A percentile compares a stretch with the other conserved stretches of the same genome.
These are phyloP conservation scores for Pseudogymnoascus sp. DNA, from an alignment of 2,329 filamentous ascomycete genomes.

Conservation along the genomic window DNA sequence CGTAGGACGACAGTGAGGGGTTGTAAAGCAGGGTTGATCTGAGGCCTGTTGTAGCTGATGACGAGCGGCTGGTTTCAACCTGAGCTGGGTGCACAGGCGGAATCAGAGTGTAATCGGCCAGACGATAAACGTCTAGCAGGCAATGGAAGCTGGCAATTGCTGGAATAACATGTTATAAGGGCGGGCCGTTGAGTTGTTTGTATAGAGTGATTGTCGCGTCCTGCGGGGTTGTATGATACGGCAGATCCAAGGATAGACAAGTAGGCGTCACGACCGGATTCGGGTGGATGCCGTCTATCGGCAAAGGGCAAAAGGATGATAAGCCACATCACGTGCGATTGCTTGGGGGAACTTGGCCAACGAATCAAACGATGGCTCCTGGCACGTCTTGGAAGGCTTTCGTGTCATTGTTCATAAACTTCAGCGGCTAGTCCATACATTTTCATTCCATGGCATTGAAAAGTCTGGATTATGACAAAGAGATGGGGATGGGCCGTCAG, in stretches of 20 bases:
- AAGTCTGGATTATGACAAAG: constrained; percentile 8
- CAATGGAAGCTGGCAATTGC: constrained; percentile 18
- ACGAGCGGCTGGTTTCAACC: constrained; percentile 38
- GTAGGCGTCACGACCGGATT: constrained; percentile 11
- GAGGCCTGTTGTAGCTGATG: constrained; percentile 36
- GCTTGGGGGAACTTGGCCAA: neutral
- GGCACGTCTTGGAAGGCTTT: constrained; percentile 10
- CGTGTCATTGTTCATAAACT: constrained; percentile 11
- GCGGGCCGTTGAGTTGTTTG: constrained; percentile 18
- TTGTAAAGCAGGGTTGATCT: constrained; percentile 15
- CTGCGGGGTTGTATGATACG: constrained; percentile 12
- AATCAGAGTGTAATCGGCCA: constrained; percentile 37
- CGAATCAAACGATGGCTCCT: constrained; percentile 3
- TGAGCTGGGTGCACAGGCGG: constrained; percentile 40
- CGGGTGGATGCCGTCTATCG: constrained; percentile 10
- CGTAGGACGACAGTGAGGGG: constrained; percentile 13
- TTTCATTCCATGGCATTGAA: constrained; percentile 1
- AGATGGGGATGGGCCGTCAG: neutral
- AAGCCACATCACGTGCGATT: constrained; percentile 6
- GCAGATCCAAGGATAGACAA: constrained; percentile 11
- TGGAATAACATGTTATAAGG: constrained; percentile 20
- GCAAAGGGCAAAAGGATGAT: constrained; percentile 5
- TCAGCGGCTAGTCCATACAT: neutral
- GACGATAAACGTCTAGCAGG: constrained; percentile 41
- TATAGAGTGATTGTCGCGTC: constrained; percentile 19